A percentile compares a stretch with the other conserved stretches of the same genome.
These are phyloP conservation scores for Lichtheimia corymbifera DNA, from an alignment of 371 early-diverging fungal genomes.

Conservation along the genomic window DNA sequence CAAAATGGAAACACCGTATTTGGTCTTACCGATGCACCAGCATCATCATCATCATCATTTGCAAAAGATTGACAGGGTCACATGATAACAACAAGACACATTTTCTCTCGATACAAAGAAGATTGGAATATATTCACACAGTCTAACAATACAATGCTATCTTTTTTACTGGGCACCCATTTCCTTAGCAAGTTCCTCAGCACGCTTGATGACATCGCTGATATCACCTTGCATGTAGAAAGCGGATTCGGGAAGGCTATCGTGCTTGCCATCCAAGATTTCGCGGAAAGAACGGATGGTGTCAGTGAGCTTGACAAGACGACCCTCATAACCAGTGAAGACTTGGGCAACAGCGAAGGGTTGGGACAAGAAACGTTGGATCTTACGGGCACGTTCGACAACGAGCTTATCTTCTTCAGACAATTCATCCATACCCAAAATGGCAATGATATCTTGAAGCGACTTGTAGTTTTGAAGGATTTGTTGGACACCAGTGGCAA, in stretches of 20 bases:
- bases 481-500: slow-evolving; percentile 92
- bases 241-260: too few relatives aligned
- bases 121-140: too few relatives aligned
- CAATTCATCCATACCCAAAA: slow-evolving; percentile 95
- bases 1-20: slow-evolving; percentile 1
- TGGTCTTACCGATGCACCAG: not conserved
- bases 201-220: too few relatives aligned
- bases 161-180: slow-evolving; percentile 24
- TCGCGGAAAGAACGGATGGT: slow-evolving; percentile 97
- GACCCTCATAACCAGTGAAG: slow-evolving; percentile 98
- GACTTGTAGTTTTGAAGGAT: slow-evolving; percentile 95
- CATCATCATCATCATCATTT: too few relatives aligned
- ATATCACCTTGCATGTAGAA: too few relatives aligned
- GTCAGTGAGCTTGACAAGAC: slow-evolving; percentile 90
- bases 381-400: slow-evolving; percentile 95
- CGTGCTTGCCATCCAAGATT: slow-evolving; percentile 96
- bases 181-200: slow-evolving; percentile 35
- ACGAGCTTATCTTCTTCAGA: slow-evolving; percentile 98
- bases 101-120: too few relatives aligned
- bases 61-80: too few relatives aligned
- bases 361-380: slow-evolving; percentile 97
- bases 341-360: slow-evolving; percentile 97
- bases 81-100: too few relatives aligned
- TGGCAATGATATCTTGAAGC: slow-evolving; percentile 95
- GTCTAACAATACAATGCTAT: not conserved